These are phyloP conservation scores for Exserohilum turcica DNA, from an alignment of 2,329 filamentous ascomycete genomes.

Conservation along the genomic window DNA sequence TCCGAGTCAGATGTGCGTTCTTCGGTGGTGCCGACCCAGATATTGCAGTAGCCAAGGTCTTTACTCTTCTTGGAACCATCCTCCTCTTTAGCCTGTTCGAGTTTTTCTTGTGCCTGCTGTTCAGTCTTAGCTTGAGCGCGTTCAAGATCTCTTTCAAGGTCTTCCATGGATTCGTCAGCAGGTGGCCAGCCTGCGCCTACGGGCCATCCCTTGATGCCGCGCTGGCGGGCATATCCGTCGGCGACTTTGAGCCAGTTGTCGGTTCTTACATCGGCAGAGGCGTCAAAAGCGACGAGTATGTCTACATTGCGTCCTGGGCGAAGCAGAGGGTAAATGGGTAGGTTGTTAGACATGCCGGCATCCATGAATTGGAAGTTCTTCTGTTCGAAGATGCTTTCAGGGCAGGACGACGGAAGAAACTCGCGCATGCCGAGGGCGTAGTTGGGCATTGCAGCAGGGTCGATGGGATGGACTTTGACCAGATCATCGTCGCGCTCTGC, in stretches of 20 bases:
- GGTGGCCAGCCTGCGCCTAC: conserved; percentile 93
- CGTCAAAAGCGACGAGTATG: conserved; percentile 89
- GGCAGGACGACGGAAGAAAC: conserved; percentile 75
- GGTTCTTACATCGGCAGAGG: conserved; percentile 87
- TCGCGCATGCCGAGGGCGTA: conserved; percentile 82
- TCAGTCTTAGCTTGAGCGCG: conserved; percentile 67
- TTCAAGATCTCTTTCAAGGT: conserved; percentile 69
- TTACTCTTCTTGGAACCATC: conserved; percentile 38
- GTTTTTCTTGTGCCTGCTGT: conserved; percentile 66
- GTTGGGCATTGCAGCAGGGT: conserved; percentile 89
- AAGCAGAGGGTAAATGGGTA: conserved; percentile 92
- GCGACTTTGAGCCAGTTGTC: conserved; percentile 97
- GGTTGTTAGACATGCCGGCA: conserved; percentile 97
- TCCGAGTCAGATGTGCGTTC: conserved; percentile 67
- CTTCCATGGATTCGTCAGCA: conserved; percentile 60
- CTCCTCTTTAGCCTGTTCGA: conserved; percentile 61
- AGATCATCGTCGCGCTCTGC: conserved; percentile 82
- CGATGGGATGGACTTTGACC: conserved; percentile 90
- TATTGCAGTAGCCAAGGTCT: conserved; percentile 84
- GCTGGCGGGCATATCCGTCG: conserved; percentile 89
- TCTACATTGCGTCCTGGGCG: conserved; percentile 88
- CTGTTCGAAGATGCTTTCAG: conserved; percentile 72
- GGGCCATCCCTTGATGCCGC: conserved; percentile 92
- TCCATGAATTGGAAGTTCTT: conserved; percentile 78
- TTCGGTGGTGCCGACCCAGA: conserved; percentile 88